Percentiles rank a stretch among this genome's conserved stretches.
Conservation (phyloP, 2,329 filamentous ascomycete species). For the Calonectria pteridis region DNA sequence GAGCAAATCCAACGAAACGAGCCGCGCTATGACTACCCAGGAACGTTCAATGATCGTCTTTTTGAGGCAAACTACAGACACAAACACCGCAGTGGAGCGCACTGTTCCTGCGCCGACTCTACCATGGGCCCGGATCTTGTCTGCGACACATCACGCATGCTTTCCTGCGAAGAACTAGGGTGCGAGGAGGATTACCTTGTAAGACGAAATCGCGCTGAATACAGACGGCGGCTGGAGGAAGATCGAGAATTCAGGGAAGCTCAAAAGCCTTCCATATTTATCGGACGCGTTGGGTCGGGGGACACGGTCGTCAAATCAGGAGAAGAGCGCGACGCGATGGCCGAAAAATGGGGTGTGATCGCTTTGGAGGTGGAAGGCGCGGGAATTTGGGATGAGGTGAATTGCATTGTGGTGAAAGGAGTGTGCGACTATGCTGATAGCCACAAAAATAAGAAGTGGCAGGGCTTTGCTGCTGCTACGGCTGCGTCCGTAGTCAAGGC, state of each 20-base stretch:
- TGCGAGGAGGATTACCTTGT: not conserved
- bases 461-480: constrained; percentile 11
- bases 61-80: constrained; percentile 26
- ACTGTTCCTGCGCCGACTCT: not conserved
- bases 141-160: not conserved
- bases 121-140: not conserved
- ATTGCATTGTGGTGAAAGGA: constrained; percentile 4
- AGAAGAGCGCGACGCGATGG: constrained; percentile 23
- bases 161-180: constrained; percentile 16
- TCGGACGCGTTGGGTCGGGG: constrained; percentile 53
- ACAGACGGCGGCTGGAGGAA: not conserved
- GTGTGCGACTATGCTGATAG: constrained; percentile 16
- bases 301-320: constrained; percentile 54
- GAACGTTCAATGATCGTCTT: constrained; percentile 41
- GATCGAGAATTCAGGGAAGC: not conserved
- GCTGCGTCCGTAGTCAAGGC: constrained; percentile 12
- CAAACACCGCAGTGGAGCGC: not conserved
- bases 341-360: not conserved
- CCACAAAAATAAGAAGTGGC: constrained; percentile 19
- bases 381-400: constrained; percentile 2
- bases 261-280: constrained; percentile 41
- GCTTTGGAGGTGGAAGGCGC: constrained; percentile 19
- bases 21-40: constrained; percentile 39
- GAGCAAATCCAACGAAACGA: not conserved
- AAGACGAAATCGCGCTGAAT: not conserved